Evolutionary conservation across 108 stramenopile species (phyloP).

Genomic region (Discostella stelligeroides): DNA sequence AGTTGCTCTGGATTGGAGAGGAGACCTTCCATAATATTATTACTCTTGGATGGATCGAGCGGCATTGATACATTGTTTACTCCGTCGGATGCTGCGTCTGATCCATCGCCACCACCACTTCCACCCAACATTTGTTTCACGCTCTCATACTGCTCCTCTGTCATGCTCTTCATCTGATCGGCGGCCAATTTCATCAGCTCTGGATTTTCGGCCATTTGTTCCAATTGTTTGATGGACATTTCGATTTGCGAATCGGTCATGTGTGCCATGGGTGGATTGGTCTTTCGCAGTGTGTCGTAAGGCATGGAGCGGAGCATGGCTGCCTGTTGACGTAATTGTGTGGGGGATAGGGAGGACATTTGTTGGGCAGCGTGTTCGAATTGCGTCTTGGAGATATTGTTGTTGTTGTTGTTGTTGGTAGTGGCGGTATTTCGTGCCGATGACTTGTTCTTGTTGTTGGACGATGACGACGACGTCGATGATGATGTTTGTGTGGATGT

Average conservation of each 20-base stretch:
- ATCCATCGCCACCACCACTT: conserved; percentile 6
- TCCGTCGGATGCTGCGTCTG: conserved; percentile 9
- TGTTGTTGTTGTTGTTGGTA: neutral
- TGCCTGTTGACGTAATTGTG: conserved; percentile 64
- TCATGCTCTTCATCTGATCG: conserved; percentile 70
- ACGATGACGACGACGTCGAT: neutral
- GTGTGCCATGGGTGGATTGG: conserved; percentile 73
- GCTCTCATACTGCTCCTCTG: conserved; percentile 57
- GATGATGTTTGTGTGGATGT: neutral
- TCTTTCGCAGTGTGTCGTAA: conserved; percentile 43
- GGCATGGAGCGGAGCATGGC: conserved; percentile 58
- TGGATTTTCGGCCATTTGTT: conserved; percentile 75
- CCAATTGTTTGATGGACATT: conserved; percentile 64
- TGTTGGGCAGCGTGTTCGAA: conserved; percentile 36
- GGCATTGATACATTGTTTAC: conserved; percentile 4
- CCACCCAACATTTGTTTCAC: conserved; percentile 42
- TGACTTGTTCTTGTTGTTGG: neutral
- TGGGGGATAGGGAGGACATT: conserved; percentile 60
- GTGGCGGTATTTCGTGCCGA: neutral
- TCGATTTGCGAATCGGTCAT: conserved; percentile 72
- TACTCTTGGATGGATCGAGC: conserved; percentile 57
- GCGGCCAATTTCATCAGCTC: conserved; percentile 69
- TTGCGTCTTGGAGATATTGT: neutral
- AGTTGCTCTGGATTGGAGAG: conserved; percentile 69
- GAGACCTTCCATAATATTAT: conserved; percentile 50